Percentiles rank a stretch among this genome's conserved stretches.
These are phyloP conservation scores for Pelargonium australe DNA, from an alignment of 441 rosid species.

Conservation along the genomic window DNA sequence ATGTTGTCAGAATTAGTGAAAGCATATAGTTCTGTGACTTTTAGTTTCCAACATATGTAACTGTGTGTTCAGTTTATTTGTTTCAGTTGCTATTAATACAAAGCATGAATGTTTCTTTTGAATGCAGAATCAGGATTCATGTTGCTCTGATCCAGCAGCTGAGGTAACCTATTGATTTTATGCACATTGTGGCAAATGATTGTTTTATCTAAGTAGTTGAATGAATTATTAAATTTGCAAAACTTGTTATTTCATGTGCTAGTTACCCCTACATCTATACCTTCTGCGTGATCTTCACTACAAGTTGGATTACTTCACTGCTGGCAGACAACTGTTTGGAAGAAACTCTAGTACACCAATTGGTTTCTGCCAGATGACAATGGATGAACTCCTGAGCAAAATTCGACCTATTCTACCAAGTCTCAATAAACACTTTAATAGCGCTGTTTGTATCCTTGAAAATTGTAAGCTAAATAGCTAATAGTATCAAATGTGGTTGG, in stretches of 20 bases:
- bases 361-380: constrained; percentile 35
- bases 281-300: constrained; percentile 59
- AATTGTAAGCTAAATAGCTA: constrained; percentile 38
- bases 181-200: constrained; percentile 1
- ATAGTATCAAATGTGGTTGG: constrained; percentile 14
- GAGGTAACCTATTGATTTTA: constrained; percentile 46
- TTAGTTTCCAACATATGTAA: too few species aligned
- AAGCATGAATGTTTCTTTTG: constrained; percentile 12
- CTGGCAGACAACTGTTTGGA: constrained; percentile 35
- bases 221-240: constrained; percentile 7
- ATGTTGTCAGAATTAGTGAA: too few species aligned
- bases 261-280: constrained; percentile 66
- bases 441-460: constrained; percentile 44
- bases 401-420: constrained; percentile 47
- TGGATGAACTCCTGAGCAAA: constrained; percentile 39
- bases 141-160: constrained; percentile 61
- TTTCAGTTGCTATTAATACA: too few species aligned
- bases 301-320: constrained; percentile 59
- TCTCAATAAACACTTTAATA: constrained; percentile 47
- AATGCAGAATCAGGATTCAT: constrained; percentile 44
- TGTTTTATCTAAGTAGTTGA: constrained; percentile 4
- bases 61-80: too few species aligned
- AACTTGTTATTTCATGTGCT: constrained; percentile 26
- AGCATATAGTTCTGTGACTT: too few species aligned
- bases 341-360: constrained; percentile 35